A percentile compares a stretch with the other conserved stretches of the same genome.
Conservation (phyloP, 306 rosid species). For the Vachellia collinsii region DNA sequence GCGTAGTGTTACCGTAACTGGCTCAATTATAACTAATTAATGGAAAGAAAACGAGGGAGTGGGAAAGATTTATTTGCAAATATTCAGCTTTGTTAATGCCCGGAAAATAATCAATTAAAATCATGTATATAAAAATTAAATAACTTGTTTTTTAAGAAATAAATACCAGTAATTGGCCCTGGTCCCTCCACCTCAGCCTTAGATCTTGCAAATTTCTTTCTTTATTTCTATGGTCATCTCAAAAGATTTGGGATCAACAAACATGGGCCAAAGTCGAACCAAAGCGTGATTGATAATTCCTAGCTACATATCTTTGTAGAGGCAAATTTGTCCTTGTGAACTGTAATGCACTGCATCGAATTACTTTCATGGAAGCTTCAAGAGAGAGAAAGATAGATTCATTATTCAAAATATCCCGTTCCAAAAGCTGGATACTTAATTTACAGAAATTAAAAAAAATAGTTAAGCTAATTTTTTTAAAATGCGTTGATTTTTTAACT, state of each 20-base stretch:
- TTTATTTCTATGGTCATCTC: background rate
- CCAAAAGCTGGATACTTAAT: too few species aligned
- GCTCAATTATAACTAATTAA: slow-evolving; percentile 8
- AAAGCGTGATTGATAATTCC: background rate
- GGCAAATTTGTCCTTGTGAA: slow-evolving; percentile 6
- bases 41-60: background rate
- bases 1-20: slow-evolving; percentile 11
- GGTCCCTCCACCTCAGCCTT: slow-evolving; percentile 32
- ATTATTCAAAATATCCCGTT: background rate
- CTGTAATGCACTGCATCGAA: slow-evolving; percentile 36
- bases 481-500: too few species aligned
- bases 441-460: too few species aligned
- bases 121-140: background rate
- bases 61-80: background rate
- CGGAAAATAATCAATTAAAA: background rate
- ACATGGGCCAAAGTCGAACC: slow-evolving; percentile 5
- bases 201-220: slow-evolving; percentile 1
- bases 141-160: slow-evolving; percentile 15
- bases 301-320: background rate
- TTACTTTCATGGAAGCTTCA: slow-evolving; percentile 22
- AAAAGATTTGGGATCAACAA: background rate
- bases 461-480: background rate
- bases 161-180: slow-evolving; percentile 24
- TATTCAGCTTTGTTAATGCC: background rate
- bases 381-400: slow-evolving; percentile 7